phyloP scores from a whole-genome alignment of 371 early-diverging fungal species.

The Cokeromyces recurvatus region DNA sequence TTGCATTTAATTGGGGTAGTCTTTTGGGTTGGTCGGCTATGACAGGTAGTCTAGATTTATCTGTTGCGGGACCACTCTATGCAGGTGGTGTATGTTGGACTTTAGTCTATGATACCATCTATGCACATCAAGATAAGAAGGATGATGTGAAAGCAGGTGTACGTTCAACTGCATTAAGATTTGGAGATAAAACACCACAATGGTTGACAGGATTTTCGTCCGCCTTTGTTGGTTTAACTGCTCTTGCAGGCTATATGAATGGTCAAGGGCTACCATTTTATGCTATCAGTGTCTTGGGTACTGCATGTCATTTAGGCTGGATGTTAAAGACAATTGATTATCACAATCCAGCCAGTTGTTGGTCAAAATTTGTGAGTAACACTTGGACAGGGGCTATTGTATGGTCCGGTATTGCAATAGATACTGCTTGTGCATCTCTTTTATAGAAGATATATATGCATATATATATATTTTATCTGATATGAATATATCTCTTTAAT shows the following conservation, averaged over 20 bases:
- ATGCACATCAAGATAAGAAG: conserved; percentile 91
- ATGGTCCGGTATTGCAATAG: conserved; percentile 66
- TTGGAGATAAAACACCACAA: conserved; percentile 71
- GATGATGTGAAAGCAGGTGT: conserved; percentile 87
- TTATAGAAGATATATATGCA: no score
- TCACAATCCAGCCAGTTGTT: conserved; percentile 60
- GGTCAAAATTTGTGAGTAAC: conserved; percentile 74
- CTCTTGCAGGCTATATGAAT: conserved; percentile 76
- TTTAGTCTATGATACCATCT: conserved; percentile 94
- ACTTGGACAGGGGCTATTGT: conserved; percentile 75
- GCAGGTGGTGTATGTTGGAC: conserved; percentile 90
- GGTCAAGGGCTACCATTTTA: conserved; percentile 74
- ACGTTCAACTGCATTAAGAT: conserved; percentile 88
- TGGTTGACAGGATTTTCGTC: conserved; percentile 74
- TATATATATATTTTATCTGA: no score
- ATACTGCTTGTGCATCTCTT: conserved; percentile 30
- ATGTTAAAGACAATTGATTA: conserved; percentile 74
- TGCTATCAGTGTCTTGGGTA: conserved; percentile 67
- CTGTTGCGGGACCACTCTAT: conserved; percentile 81
- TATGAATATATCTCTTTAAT: no score
- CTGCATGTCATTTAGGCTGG: conserved; percentile 76
- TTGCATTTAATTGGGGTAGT: conserved; percentile 95
- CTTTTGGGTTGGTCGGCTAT: conserved; percentile 94
- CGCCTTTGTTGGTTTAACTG: conserved; percentile 62
- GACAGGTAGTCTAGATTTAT: conserved; percentile 63